Conservation (phyloP, 1,139 yeast genomes). For the Nakaseomyces bracarensis region DNA sequence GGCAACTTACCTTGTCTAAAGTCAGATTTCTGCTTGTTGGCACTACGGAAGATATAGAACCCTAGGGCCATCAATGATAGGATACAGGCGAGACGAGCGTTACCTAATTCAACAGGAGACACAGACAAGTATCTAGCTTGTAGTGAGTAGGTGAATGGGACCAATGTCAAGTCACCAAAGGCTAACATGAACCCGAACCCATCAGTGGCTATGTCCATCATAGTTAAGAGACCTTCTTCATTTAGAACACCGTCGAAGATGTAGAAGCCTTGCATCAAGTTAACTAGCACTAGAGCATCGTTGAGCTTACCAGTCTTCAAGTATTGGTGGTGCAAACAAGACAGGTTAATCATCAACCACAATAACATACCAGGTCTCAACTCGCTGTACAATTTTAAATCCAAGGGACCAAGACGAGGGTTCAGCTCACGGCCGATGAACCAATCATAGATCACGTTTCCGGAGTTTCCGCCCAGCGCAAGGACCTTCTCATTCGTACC, state of each 20-base stretch:
- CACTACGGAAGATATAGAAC: slow-evolving; percentile 69
- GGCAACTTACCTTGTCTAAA: slow-evolving; percentile 72
- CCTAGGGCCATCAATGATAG: slow-evolving; percentile 50
- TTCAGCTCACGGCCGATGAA: slow-evolving; percentile 94
- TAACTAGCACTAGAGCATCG: slow-evolving; percentile 67
- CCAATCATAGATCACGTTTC: slow-evolving; percentile 77
- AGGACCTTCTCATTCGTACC: slow-evolving; percentile 61
- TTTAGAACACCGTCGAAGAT: slow-evolving; percentile 86
- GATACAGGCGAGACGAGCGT: slow-evolving; percentile 32
- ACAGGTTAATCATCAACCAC: slow-evolving; percentile 72
- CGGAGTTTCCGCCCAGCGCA: slow-evolving; percentile 83
- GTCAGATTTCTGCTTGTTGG: slow-evolving; percentile 77
- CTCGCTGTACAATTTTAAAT: slow-evolving; percentile 85
- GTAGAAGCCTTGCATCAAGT: slow-evolving; percentile 67
- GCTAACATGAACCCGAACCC: slow-evolving; percentile 96
- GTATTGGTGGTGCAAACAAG: slow-evolving; percentile 79
- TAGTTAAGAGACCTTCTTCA: slow-evolving; percentile 80
- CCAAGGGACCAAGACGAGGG: slow-evolving; percentile 80
- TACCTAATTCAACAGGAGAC: slow-evolving; percentile 53
- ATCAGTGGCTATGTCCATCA: slow-evolving; percentile 95
- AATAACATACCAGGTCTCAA: slow-evolving; percentile 88
- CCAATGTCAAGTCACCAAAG: slow-evolving; percentile 87
- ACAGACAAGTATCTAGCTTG: slow-evolving; percentile 77
- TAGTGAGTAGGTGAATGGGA: slow-evolving; percentile 86
- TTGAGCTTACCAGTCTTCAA: slow-evolving; percentile 49